Conservation (phyloP, 1,139 yeast species). For the Blastobotrys persicus region DNA sequence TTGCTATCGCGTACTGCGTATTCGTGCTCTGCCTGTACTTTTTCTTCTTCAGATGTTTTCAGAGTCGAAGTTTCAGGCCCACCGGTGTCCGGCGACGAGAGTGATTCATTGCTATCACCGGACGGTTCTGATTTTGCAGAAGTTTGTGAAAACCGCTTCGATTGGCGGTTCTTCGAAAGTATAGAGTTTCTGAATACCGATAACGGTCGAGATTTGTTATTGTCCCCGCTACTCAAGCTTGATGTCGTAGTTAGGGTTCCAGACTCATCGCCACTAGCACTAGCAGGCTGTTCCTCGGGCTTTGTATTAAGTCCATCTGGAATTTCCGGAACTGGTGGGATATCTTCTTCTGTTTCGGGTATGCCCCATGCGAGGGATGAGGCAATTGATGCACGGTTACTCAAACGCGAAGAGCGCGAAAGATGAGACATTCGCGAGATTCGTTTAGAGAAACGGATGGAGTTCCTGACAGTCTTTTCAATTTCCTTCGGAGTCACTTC, state of each 20-base stretch:
- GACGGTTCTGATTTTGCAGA: conserved; percentile 1
- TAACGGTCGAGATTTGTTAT: neutral
- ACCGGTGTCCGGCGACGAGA: neutral
- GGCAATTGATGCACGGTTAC: conserved; percentile 35
- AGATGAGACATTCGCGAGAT: conserved; percentile 43
- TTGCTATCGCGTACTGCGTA: neutral
- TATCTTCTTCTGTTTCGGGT: conserved; percentile 31
- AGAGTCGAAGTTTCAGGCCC: neutral
- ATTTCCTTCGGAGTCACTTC: conserved; percentile 70
- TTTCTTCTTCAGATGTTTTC: neutral
- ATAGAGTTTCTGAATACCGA: neutral
- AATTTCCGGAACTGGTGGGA: conserved; percentile 36
- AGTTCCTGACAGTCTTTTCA: conserved; percentile 77
- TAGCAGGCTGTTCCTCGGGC: neutral
- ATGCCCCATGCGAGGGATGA: conserved; percentile 26
- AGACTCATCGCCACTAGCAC: neutral
- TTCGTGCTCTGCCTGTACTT: neutral
- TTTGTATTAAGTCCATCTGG: conserved; percentile 11
- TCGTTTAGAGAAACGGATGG: conserved; percentile 72
- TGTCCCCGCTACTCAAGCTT: neutral
- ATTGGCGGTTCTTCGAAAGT: neutral
- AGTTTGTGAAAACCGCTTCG: conserved; percentile 2
- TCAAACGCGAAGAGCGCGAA: conserved; percentile 16
- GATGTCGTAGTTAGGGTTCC: neutral
- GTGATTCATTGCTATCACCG: neutral